These are phyloP conservation scores for Plectosphaerella plurivora DNA, from an alignment of 2,329 filamentous ascomycete genomes.

Conservation along the genomic window DNA sequence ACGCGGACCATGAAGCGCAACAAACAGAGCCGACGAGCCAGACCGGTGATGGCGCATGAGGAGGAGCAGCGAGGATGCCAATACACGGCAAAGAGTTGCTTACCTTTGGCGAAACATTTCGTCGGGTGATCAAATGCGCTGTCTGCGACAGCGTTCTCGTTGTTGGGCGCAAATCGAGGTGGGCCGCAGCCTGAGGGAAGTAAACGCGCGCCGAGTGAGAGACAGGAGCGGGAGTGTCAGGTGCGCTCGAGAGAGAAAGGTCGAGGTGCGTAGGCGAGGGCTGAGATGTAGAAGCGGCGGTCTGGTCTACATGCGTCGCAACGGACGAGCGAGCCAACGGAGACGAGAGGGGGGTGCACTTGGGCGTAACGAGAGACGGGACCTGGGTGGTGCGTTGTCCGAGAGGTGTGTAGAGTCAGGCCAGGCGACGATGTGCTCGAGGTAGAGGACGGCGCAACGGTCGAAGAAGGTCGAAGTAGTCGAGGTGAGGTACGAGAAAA, in stretches of 20 bases:
- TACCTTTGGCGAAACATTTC: constrained; percentile 30
- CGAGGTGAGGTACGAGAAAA: background rate
- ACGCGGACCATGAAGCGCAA: background rate
- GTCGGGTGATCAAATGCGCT: constrained; percentile 9
- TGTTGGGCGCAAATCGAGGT: constrained; percentile 5
- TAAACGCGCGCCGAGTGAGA: too few species aligned
- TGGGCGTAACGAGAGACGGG: background rate
- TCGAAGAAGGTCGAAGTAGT: too few species aligned
- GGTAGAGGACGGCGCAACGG: constrained; percentile 1
- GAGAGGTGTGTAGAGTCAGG: too few species aligned
- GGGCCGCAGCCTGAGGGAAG: too few species aligned
- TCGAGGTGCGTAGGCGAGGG: too few species aligned
- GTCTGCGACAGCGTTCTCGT: constrained; percentile 16
- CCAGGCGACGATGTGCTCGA: background rate
- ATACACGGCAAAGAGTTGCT: constrained; percentile 2
- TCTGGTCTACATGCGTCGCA: background rate
- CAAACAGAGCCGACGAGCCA: constrained; percentile 1
- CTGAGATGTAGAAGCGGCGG: background rate
- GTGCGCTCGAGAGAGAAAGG: background rate
- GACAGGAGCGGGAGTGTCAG: too few species aligned
- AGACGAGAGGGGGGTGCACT: background rate
- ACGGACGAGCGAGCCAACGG: background rate
- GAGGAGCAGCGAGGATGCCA: too few species aligned
- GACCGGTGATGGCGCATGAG: constrained; percentile 10
- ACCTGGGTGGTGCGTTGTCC: too few species aligned